phyloP scores from a whole-genome alignment of 2,329 filamentous ascomycete species.

The Pezicula rhizophila region DNA sequence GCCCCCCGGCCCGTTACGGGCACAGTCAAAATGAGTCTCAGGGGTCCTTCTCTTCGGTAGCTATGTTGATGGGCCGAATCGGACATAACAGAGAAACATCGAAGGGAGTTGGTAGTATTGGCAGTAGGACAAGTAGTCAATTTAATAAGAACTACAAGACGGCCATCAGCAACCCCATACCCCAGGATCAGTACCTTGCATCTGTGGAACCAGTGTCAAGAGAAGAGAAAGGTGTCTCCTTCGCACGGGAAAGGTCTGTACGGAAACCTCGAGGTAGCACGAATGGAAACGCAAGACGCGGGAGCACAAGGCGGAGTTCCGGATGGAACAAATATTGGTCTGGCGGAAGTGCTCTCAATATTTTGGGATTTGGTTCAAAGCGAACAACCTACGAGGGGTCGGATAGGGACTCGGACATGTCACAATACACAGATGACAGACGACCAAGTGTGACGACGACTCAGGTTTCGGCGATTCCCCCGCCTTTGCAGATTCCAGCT shows the following conservation, averaged over 20 bases:
- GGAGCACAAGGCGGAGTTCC: slow-evolving; percentile 53
- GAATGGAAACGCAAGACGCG: slow-evolving; percentile 10
- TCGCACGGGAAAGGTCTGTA: slow-evolving; percentile 31
- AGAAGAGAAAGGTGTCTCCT: slow-evolving; percentile 24
- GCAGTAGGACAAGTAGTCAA: slow-evolving; percentile 49
- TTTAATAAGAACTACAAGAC: slow-evolving; percentile 59
- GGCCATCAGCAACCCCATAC: slow-evolving; percentile 54
- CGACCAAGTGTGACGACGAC: slow-evolving; percentile 43
- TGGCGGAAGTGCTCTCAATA: slow-evolving; percentile 62
- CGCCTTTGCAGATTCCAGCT: slow-evolving; percentile 60
- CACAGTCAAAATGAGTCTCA: slow-evolving; percentile 48
- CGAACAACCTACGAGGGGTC: slow-evolving; percentile 43
- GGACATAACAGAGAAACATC: slow-evolving; percentile 38
- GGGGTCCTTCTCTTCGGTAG: slow-evolving; percentile 57
- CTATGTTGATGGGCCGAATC: slow-evolving; percentile 59
- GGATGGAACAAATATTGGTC: slow-evolving; percentile 77
- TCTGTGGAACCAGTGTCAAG: slow-evolving; percentile 23
- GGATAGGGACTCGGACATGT: slow-evolving; percentile 35
- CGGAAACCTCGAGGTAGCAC: slow-evolving; percentile 16
- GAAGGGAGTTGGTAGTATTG: slow-evolving; percentile 51
- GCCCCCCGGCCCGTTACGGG: slow-evolving; percentile 32
- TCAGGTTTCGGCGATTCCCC: slow-evolving; percentile 63
- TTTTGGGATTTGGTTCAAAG: slow-evolving; percentile 51
- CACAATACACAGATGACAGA: slow-evolving; percentile 43
- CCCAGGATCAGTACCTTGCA: slow-evolving; percentile 30